phyloP scores from a whole-genome alignment of 208 protist species.

The Crithidia sp. region DNA sequence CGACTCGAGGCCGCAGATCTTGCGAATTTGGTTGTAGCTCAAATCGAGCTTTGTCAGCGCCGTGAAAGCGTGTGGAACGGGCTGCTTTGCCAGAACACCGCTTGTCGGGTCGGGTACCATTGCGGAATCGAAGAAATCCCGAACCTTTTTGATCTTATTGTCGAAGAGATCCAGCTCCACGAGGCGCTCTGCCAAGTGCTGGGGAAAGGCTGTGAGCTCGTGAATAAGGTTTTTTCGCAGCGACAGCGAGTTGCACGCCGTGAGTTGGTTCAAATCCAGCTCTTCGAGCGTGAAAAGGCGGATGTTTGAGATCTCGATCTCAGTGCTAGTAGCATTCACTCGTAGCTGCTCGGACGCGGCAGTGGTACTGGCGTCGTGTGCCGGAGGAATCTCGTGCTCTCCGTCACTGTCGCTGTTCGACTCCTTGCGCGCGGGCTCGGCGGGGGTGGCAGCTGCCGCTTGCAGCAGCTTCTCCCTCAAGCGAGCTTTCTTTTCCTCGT shows the following conservation, averaged over 20 bases:
- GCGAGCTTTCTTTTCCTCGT: constrained; percentile 36
- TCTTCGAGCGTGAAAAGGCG: constrained; percentile 90
- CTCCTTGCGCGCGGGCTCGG: not conserved
- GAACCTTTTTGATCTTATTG: constrained; percentile 89
- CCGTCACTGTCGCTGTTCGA: constrained; percentile 36
- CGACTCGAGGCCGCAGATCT: constrained; percentile 74
- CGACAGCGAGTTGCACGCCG: constrained; percentile 64
- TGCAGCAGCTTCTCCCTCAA: constrained; percentile 31
- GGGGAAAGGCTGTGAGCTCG: constrained; percentile 73
- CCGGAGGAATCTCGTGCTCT: constrained; percentile 22
- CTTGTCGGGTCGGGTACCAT: constrained; percentile 18
- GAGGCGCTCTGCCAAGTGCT: constrained; percentile 63
- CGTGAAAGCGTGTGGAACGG: constrained; percentile 45
- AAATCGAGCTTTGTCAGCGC: constrained; percentile 84
- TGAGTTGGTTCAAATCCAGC: constrained; percentile 68
- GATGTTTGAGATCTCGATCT: constrained; percentile 85
- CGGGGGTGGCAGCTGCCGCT: constrained; percentile 15
- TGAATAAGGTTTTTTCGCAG: constrained; percentile 93
- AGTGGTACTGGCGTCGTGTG: constrained; percentile 20
- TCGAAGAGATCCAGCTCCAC: constrained; percentile 91
- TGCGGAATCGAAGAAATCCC: constrained; percentile 71
- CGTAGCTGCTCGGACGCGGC: constrained; percentile 45
- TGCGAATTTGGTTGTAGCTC: constrained; percentile 91
- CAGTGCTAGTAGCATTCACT: constrained; percentile 53
- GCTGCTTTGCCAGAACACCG: constrained; percentile 28